Base-by-base conservation (phyloP, 2,329 filamentous ascomycete genomes). In the Rhynchosporium graminicola region DNA sequence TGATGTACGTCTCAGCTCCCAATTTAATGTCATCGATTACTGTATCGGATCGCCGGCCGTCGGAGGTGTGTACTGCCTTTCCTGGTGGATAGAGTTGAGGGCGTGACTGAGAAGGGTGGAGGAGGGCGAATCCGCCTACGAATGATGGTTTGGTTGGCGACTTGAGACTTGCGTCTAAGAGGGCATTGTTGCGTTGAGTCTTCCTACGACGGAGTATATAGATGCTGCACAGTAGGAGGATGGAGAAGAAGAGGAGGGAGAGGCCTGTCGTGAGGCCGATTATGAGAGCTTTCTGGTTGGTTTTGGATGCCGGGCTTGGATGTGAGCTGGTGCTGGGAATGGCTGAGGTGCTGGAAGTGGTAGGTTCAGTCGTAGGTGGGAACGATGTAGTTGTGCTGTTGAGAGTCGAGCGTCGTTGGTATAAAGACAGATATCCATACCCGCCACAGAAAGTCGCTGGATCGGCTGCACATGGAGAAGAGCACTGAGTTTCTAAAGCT, bases 401-500 rank as follows among this genome's bases (percentile, higher is more conserved):
- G 5, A 54, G 28, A 31, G 58, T 33, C 13, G 58, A 36, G 3
- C 48, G 26, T n/a, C 38, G 48, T 38, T 55, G 40, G 43, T 61
- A 61, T 10, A 61, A 13, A 26, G 50, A 12, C 9, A 61, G 51
- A 28, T 56, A 50, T 3, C 59, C 51, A 10, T 28, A 38, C 9
- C 59, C 59, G n/a, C 51, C 59, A n/a, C 66, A 65, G 2, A 57
- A 45, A 5, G 54, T 64, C 2, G 15, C 60, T 3, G 31, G 1
- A 48, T 61, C 60, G 12, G 62, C 64, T 12, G 56, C 20, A n/a
- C 64, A 68, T 3, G 62, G 58, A 9, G 58, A 61, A 15, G 56
- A 46, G 50, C 64, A 67, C 29, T 63, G 51, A 4, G 29, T 20
- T 13, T 50, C 33, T 36, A 33, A 28, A 20, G 38, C 46, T 26